These are phyloP conservation scores for Mycena maculata DNA, from an alignment of 768 basidiomycete genomes.

Conservation along the genomic window DNA sequence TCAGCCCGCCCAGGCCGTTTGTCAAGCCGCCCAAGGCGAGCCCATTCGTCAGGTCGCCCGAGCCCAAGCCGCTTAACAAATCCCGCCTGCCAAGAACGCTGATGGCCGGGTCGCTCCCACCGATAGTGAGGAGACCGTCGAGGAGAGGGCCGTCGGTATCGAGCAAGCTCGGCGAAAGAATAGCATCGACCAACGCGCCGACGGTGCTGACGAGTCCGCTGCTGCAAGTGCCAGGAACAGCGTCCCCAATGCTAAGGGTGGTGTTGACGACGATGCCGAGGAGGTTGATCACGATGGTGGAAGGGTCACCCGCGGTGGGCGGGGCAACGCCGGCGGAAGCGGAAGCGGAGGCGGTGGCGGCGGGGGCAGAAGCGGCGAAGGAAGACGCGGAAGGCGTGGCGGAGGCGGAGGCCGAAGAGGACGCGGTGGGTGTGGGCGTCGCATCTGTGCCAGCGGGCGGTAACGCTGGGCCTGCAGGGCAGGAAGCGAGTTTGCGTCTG, in stretches of 20 bases:
- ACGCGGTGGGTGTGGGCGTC: too few relatives aligned
- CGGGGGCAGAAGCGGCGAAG: not conserved
- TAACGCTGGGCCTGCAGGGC: too few relatives aligned
- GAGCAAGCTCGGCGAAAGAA: not conserved
- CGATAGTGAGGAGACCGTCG: not conserved
- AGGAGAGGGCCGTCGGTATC: not conserved
- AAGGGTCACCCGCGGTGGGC: too few relatives aligned
- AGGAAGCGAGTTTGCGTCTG: too few relatives aligned
- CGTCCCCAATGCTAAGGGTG: not conserved
- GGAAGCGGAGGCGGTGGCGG: not conserved
- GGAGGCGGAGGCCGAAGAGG: not conserved
- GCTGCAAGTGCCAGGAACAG: not conserved
- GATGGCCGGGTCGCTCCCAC: too few relatives aligned
- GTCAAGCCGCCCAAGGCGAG: not conserved
- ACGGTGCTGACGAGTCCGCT: not conserved
- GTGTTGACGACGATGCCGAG: not conserved
- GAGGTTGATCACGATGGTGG: not conserved
- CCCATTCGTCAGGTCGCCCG: not conserved
- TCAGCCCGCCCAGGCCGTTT: not conserved
- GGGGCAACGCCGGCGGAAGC: not conserved
- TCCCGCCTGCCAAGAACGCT: too few relatives aligned
- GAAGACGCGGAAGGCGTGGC: not conserved
- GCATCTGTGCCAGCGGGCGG: too few relatives aligned
- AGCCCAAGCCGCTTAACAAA: too few relatives aligned
- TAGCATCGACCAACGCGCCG: not conserved